phyloP scores from a whole-genome alignment of 2,329 filamentous ascomycete species.

The Clarireedia hainanense region DNA sequence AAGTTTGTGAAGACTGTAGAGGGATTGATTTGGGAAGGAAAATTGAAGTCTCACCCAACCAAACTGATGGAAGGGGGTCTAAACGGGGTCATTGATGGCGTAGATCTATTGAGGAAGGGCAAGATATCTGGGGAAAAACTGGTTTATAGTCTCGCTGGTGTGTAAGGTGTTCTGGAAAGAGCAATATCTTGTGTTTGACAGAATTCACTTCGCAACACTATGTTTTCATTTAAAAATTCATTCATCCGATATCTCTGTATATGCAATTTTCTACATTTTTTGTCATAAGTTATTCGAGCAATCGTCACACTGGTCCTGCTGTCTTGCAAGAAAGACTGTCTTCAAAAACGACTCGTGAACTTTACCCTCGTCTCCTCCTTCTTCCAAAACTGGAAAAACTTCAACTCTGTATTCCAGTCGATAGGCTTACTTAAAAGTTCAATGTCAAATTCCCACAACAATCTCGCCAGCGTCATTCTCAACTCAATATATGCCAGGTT shows the following conservation, averaged over 20 bases:
- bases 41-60: neutral
- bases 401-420: neutral
- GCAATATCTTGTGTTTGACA: no score
- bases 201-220: no score
- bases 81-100: neutral
- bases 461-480: neutral
- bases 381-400: neutral
- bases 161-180: no score
- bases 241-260: no score
- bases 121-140: constrained; percentile 1
- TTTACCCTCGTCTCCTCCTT: neutral
- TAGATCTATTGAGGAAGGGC: constrained; percentile 6
- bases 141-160: neutral
- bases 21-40: neutral
- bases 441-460: neutral
- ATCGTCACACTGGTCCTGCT: no score
- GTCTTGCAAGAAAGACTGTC: no score
- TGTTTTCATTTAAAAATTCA: no score
- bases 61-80: neutral
- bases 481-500: constrained; percentile 1
- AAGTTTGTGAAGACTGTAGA: constrained; percentile 1
- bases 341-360: neutral
- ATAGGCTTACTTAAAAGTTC: neutral
- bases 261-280: no score
- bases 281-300: no score